Evolutionary conservation across 2,329 filamentous ascomycete species (phyloP), one percentile per base, ranked within the genome.

Genomic region (Aspergillus thermomutatus): DNA sequence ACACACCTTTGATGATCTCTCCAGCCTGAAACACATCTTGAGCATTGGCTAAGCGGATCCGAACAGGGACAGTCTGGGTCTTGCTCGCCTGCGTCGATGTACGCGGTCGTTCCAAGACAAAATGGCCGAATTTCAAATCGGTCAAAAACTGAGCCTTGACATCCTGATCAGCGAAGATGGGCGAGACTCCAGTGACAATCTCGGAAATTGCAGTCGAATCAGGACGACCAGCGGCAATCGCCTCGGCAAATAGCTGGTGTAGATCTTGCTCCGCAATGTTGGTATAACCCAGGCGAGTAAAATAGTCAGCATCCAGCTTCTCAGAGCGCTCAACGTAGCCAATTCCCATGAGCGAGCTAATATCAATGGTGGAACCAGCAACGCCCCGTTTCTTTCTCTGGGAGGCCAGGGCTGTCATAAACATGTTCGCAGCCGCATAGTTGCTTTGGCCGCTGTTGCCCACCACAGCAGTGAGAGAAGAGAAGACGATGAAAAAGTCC

Each of bases 221-320:
- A 0, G 77, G 74, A 9, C 65, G 69, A 5, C 80, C 79, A 0
- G 74, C 72, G 0, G 71, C 64, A 23, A 84, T 77, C 9, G 80
- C 80, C 64, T 83, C 80, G 14, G 69, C 69, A 41, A 75, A 67
- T 9, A 68, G 46, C 21, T 69, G 60, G 28, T 71, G 68, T 4
- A 74, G 46, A 26, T 74, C 70, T 9, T 53, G 28, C 25, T 50
- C 48, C 10, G 53, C 50, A 14, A 55, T 45, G 28, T 34, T 34
- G 6, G 6, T 34, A 11, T 34, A 34, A 6, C 28, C 28, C 6
- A 19, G 48, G 48, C 25, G 25, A 19, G 14, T 26, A 55, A 43
- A 61, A 56, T 34, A 34, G 6, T 34, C 28, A 34, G 28, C 28
- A 26, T 56, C 54, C 9, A 59, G 19, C 21, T 28, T 5, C 19